Evolutionary conservation across 129 eudicot species (phyloP).

Genomic region (Pittosporum tobira): DNA sequence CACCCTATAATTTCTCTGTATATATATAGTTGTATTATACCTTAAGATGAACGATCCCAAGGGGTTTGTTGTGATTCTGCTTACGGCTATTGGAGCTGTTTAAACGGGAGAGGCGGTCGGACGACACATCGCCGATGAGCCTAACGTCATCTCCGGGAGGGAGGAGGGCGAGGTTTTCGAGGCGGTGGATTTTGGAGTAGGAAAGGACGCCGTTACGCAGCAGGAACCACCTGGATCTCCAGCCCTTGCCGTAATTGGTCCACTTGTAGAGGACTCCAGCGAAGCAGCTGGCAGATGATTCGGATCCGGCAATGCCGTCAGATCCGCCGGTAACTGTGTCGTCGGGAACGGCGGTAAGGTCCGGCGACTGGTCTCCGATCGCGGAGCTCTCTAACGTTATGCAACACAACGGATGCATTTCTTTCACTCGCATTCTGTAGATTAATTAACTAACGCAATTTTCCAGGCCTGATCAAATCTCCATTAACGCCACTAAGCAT

Average conservation of each 20-base stretch:
- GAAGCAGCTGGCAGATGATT: slow-evolving; percentile 32
- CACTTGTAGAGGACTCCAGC: slow-evolving; percentile 78
- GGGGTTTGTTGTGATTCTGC: slow-evolving; percentile 35
- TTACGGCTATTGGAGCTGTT: slow-evolving; percentile 30
- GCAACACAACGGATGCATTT: slow-evolving; percentile 77
- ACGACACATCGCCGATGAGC: slow-evolving; percentile 52
- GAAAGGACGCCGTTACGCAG: slow-evolving; percentile 66
- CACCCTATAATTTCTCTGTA: background rate
- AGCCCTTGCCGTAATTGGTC: slow-evolving; percentile 89
- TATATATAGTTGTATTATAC: slow-evolving; percentile 26
- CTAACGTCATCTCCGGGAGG: slow-evolving; percentile 47
- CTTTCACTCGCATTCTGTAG: slow-evolving; percentile 63
- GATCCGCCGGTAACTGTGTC: slow-evolving; percentile 41
- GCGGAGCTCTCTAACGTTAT: slow-evolving; percentile 47
- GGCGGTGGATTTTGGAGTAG: slow-evolving; percentile 53
- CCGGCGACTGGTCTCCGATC: slow-evolving; percentile 69
- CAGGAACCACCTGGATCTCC: slow-evolving; percentile 94
- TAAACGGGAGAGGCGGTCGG: slow-evolving; percentile 24
- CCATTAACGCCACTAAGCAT: background rate
- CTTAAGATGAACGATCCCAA: slow-evolving; percentile 69
- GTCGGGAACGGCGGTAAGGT: slow-evolving; percentile 35
- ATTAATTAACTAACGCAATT: background rate
- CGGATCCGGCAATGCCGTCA: slow-evolving; percentile 69
- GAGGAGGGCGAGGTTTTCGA: slow-evolving; percentile 21
- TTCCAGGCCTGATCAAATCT: background rate